Base-by-base conservation (phyloP, 108 stramenopile species). In the Cylindrotheca fusiformis region DNA sequence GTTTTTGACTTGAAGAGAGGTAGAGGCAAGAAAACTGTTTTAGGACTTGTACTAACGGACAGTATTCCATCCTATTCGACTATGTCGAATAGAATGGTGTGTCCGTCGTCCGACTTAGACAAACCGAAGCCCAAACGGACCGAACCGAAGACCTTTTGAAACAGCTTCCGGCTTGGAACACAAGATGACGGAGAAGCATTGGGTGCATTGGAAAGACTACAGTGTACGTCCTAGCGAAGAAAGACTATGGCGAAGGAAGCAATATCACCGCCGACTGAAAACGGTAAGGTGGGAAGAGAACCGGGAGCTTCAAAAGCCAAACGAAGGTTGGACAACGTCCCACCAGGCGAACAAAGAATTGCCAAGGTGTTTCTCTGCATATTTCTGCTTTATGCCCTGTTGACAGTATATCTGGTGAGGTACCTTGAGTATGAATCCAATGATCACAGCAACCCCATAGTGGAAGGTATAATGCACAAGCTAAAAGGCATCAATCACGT, bases 241-340 rank as follows among this genome's bases (percentile, higher is more conserved):
- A 41, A 41, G 10, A 41, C 6, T 10, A 41, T 41, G 36, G 14
- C 14, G 36, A 14, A 41, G 36, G 36, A 41, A 41, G 36, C 6
- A 14, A 6, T 14, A 41, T 41, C 36, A 14, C 36, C 36, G 14
- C 36, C 36, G 36, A 41, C 14, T 10, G 36, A 41, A 41, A 41
- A 41, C 10, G 36, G 36, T 41, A 41, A 14, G 14, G 14, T 6
- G 10, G 14, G 36, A 41, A 41, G 14, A 41, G 36, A 41, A 41
- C 36, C 10, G 36, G 14, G 36, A 14, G 6, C 65, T 24, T 73
- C 72, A 18, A 45, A 73, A 32, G 72, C 72, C 50, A 65, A 66
- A 22, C 72, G 65, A 26, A 57, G 72, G 27, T 32, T 73, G 65
- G 72, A 73, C 23, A 57, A 55, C 29, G 60, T 66, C 58, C 24